Conservation (phyloP, 2,329 filamentous ascomycete species). For the Didymella pinodella region DNA sequence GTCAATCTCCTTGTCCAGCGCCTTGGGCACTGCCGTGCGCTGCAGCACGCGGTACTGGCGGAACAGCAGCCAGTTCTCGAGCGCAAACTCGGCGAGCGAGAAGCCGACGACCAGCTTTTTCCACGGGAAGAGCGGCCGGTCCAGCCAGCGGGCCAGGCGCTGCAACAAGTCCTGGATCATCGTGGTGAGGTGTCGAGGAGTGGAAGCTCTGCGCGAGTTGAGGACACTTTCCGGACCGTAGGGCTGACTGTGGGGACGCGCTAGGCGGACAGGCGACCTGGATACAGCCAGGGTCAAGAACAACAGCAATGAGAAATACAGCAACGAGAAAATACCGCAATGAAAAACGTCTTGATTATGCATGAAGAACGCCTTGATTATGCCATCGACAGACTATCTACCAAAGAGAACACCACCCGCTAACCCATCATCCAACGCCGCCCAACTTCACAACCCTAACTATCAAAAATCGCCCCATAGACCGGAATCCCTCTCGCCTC, state of each 20-base stretch:
- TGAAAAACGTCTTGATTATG: too few relatives aligned
- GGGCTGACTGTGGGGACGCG: conserved; percentile 24
- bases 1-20: conserved; percentile 86
- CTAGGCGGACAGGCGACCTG: background rate
- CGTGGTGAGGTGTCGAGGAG: conserved; percentile 17
- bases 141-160: conserved; percentile 82
- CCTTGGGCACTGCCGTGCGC: conserved; percentile 80
- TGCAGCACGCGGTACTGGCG: conserved; percentile 91
- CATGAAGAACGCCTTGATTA: too few relatives aligned
- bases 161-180: conserved; percentile 54
- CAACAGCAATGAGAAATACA: too few relatives aligned
- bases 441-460: conserved; percentile 28
- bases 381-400: too few relatives aligned
- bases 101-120: conserved; percentile 96
- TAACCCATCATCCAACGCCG: too few relatives aligned
- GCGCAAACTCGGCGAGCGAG: conserved; percentile 86
- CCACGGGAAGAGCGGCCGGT: conserved; percentile 94
- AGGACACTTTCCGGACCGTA: conserved; percentile 33
- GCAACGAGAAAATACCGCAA: too few relatives aligned
- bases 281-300: too few relatives aligned
- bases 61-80: conserved; percentile 87
- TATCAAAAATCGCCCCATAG: conserved; percentile 79
- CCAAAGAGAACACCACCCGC: too few relatives aligned
- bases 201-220: conserved; percentile 24
- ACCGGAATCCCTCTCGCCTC: conserved; percentile 72